These are phyloP conservation scores for Globisporangium alternatum DNA, from an alignment of 352 stramenopile genomes.

Conservation along the genomic window DNA sequence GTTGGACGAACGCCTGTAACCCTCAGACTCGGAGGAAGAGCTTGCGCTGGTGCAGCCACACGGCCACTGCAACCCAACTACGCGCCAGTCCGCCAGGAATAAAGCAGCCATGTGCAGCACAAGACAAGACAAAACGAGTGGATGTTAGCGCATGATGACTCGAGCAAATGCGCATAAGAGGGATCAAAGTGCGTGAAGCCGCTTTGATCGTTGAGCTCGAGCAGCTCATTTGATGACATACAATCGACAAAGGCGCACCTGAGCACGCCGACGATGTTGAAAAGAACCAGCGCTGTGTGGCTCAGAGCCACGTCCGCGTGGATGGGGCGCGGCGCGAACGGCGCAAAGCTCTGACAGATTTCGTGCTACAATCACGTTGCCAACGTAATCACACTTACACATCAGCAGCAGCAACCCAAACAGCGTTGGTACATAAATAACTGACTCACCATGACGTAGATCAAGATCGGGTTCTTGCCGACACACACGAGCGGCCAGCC, in stretches of 20 bases:
- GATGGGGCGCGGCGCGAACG: slow-evolving; percentile 36
- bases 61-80: slow-evolving; percentile 38
- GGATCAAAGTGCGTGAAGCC: not conserved
- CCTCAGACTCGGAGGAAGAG: slow-evolving; percentile 28
- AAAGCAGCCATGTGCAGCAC: not conserved
- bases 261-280: slow-evolving; percentile 45
- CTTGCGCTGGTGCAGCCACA: slow-evolving; percentile 29
- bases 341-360: slow-evolving; percentile 43
- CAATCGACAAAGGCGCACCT: slow-evolving; percentile 21
- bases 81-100: not conserved
- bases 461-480: slow-evolving; percentile 68
- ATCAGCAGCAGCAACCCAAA: slow-evolving; percentile 4
- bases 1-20: not conserved
- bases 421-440: not conserved
- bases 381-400: not conserved
- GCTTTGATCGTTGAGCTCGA: not conserved
- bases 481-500: slow-evolving; percentile 32
- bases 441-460: slow-evolving; percentile 65
- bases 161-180: not conserved
- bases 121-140: slow-evolving; percentile 8
- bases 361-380: slow-evolving; percentile 41
- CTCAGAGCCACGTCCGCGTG: slow-evolving; percentile 14
- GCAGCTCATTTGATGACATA: not conserved
- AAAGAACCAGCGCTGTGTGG: slow-evolving; percentile 35
- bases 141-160: not conserved